Base-by-base conservation (phyloP, 2,329 filamentous ascomycete genomes). In the Sarocladium brachiariae region DNA sequence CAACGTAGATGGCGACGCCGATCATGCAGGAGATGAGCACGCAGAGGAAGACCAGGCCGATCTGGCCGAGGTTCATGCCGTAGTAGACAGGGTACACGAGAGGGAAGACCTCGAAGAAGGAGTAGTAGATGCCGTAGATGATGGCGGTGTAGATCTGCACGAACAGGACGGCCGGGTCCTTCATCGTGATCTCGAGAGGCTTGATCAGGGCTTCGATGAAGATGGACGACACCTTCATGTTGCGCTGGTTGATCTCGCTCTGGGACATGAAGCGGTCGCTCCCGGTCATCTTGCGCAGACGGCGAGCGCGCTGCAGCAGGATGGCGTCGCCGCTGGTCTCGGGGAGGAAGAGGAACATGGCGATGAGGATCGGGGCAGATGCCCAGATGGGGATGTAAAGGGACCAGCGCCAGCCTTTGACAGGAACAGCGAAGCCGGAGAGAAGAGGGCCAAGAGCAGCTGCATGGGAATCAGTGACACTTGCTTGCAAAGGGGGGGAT, bases 31-130 rank as follows among this genome's bases (percentile, higher is more conserved):
- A 70, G n/a, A 83, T 72, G 23, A 81, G 66, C 58, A 84, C 72
- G 55, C 75, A 78, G 46, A 81, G 67, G 68, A 85, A 85, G 39
- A 81, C 74, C 9, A 84, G 71, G 25, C 81, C 80, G 54, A 78
- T 66, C 55, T 80, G 61, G 27, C 80, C 80, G 2, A 77, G 64
- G 52, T 71, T 75, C 74, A 86, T 83, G 59, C 67, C 63, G 64
- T 86, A 86, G 58, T 75, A 68, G 34, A 71, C 71, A 2, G 73
- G 71, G 61, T 82, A 86, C 51, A 85, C 80, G 13, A 83, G 67
- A 3, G 81, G 81, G 63, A 86, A 85, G n/a, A 77, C 77, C 58
- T 85, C 81, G 60, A 86, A 86, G 63, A 70, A 85, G 37, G 70
- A 74, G 58, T 80, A 80, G 68, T 80, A 81, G 59, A 80, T 81